Evolutionary conservation across 768 basidiomycete genomes (phyloP).

Genomic region (Auricularia cornea): DNA sequence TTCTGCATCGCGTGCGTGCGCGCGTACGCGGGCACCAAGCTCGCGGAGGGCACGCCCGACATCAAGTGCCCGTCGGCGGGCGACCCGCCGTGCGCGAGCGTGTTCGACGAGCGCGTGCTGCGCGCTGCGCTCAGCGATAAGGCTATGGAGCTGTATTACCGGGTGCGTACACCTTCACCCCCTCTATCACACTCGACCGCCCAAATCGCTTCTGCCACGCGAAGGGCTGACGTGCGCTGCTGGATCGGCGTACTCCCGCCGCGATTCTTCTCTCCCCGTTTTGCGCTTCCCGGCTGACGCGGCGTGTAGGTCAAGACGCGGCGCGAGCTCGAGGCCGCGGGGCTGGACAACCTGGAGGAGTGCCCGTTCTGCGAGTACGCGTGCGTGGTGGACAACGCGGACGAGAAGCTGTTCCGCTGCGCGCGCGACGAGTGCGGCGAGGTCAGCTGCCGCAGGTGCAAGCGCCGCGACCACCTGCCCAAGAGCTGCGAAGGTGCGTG

Average conservation of each 20-base stretch:
- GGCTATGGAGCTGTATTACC: conserved; percentile 60
- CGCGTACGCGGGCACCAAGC: conserved; percentile 55
- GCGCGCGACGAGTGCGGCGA: conserved; percentile 59
- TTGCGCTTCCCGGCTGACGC: not conserved
- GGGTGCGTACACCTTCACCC: conserved; percentile 20
- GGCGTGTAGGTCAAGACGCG: conserved; percentile 45
- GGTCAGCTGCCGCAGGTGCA: conserved; percentile 74
- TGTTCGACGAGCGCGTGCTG: conserved; percentile 64
- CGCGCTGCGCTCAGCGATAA: conserved; percentile 57
- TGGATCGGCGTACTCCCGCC: no score
- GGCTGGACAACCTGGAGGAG: conserved; percentile 71
- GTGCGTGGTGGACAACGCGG: conserved; percentile 60
- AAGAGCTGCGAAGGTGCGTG: conserved; percentile 55
- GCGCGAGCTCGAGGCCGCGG: conserved; percentile 73
- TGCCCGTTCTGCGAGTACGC: conserved; percentile 90
- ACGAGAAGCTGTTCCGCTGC: conserved; percentile 56
- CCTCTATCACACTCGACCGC: no score
- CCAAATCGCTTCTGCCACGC: no score
- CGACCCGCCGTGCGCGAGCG: conserved; percentile 35
- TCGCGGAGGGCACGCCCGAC: conserved; percentile 38
- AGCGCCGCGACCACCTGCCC: conserved; percentile 79
- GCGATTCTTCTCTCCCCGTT: no score
- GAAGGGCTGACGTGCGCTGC: no score
- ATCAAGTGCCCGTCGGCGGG: conserved; percentile 41
- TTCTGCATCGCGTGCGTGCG: conserved; percentile 73